Conservation (phyloP, 495 filamentous ascomycete genomes). For the Halenospora varia region DNA sequence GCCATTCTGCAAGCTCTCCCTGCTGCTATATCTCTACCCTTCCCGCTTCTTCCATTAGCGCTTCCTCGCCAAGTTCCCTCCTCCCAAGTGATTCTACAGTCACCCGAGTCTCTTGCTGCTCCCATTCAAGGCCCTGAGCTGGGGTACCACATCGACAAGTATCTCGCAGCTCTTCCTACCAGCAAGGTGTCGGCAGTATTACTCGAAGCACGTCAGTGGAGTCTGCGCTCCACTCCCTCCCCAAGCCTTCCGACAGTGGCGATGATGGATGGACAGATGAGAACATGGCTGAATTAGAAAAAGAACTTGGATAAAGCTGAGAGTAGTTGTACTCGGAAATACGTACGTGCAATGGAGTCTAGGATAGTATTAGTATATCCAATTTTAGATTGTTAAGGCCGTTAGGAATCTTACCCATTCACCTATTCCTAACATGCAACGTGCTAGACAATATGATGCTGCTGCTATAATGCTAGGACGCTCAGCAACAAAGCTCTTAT, state of each 20-base stretch:
- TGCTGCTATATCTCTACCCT: conserved; percentile 3
- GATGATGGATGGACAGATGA: too few species aligned
- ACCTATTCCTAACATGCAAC: not conserved
- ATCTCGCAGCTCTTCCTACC: conserved; percentile 18
- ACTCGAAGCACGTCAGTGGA: too few species aligned
- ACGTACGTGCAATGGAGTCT: not conserved
- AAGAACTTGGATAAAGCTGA: not conserved
- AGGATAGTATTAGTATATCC: not conserved
- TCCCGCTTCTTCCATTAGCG: conserved; percentile 4
- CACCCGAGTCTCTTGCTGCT: conserved; percentile 8
- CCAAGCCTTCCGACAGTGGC: too few species aligned
- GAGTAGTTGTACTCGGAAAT: not conserved
- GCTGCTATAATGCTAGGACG: not conserved
- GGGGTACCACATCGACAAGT: conserved; percentile 7
- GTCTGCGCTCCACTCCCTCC: too few species aligned
- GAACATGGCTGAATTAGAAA: too few species aligned
- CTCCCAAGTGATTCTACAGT: not conserved
- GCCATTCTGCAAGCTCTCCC: conserved; percentile 1
- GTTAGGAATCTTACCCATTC: not conserved
- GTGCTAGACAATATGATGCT: not conserved
- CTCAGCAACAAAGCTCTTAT: not conserved
- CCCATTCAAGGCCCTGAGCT: conserved; percentile 12
- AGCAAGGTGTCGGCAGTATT: too few species aligned
- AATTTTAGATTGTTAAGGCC: not conserved
- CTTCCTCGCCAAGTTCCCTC: not conserved